A percentile compares a stretch with the other conserved stretches of the same genome.
Evolutionary conservation across 2,329 filamentous ascomycete species (phyloP).

Genomic region (Colletotrichum nymphaeae): DNA sequence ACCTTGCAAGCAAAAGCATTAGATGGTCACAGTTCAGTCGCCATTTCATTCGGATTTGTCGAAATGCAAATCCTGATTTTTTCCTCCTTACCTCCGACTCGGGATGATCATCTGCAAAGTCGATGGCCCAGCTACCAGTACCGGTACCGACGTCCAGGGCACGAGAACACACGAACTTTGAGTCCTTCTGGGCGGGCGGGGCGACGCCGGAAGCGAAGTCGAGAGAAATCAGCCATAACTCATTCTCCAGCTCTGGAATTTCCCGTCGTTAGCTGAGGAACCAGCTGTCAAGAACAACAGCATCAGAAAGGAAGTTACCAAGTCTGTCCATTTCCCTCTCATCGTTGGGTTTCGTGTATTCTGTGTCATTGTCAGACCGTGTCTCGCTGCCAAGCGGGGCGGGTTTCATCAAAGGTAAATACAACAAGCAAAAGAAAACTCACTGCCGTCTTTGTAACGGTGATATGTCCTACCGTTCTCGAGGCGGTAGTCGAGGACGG

Average conservation of each 20-base stretch:
- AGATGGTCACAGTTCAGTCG: neutral
- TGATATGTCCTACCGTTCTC: constrained; percentile 20
- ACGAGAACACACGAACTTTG: neutral
- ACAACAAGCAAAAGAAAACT: neutral
- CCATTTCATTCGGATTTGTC: neutral
- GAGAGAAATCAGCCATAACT: constrained; percentile 42
- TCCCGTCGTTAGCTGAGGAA: constrained; percentile 15
- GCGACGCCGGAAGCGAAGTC: constrained; percentile 45
- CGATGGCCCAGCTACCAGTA: constrained; percentile 48
- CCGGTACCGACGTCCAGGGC: constrained; percentile 43
- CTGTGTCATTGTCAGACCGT: neutral
- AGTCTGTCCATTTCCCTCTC: constrained; percentile 31
- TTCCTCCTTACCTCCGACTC: constrained; percentile 40
- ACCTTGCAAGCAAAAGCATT: constrained; percentile 46
- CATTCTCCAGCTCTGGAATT: constrained; percentile 29
- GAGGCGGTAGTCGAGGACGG: constrained; percentile 37
- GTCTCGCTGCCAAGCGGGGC: neutral
- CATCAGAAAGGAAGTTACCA: constrained; percentile 12
- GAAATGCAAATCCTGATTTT: neutral
- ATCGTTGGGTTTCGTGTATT: constrained; percentile 33
- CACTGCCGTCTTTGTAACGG: constrained; percentile 25
- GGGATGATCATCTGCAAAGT: constrained; percentile 48
- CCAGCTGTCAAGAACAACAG: neutral
- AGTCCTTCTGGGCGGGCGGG: constrained; percentile 51
- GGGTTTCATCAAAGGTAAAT: neutral